Conservation (phyloP, 176 grass and related monocot genomes). For the Oryza australiensis region DNA sequence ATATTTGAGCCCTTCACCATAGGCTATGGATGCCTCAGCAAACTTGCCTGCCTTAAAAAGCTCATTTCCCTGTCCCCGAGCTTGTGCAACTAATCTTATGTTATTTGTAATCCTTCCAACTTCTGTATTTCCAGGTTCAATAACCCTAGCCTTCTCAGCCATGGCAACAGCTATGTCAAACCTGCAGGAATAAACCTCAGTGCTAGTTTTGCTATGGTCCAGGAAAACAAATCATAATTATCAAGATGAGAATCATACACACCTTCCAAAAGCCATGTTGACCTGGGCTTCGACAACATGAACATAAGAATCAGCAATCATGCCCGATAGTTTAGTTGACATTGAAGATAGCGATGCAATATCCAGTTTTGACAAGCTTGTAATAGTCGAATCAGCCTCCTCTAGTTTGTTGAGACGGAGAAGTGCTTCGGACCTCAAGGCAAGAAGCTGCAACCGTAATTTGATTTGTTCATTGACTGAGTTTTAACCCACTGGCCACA, state of each 20-base stretch:
- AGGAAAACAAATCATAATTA: neutral
- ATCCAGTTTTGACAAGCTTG: slow-evolving; percentile 35
- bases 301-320: slow-evolving; percentile 59
- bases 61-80: slow-evolving; percentile 56
- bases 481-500: neutral
- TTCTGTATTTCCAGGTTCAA: slow-evolving; percentile 51
- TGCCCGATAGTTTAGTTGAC: slow-evolving; percentile 52
- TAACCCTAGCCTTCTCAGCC: slow-evolving; percentile 58
- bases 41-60: slow-evolving; percentile 56
- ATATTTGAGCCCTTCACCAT: slow-evolving; percentile 66
- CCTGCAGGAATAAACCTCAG: slow-evolving; percentile 42
- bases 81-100: slow-evolving; percentile 41
- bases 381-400: slow-evolving; percentile 60
- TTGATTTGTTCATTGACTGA: neutral
- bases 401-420: slow-evolving; percentile 61
- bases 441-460: slow-evolving; percentile 56
- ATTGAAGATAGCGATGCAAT: slow-evolving; percentile 29
- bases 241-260: slow-evolving; percentile 4
- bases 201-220: neutral
- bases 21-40: slow-evolving; percentile 49
- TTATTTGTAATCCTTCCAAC: slow-evolving; percentile 44
- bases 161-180: slow-evolving; percentile 58
- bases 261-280: slow-evolving; percentile 86
- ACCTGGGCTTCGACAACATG: slow-evolving; percentile 69
- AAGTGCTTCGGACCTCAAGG: slow-evolving; percentile 74